Base-by-base conservation (phyloP, 1,284 basidiomycete genomes). In the Irpex sp. region DNA sequence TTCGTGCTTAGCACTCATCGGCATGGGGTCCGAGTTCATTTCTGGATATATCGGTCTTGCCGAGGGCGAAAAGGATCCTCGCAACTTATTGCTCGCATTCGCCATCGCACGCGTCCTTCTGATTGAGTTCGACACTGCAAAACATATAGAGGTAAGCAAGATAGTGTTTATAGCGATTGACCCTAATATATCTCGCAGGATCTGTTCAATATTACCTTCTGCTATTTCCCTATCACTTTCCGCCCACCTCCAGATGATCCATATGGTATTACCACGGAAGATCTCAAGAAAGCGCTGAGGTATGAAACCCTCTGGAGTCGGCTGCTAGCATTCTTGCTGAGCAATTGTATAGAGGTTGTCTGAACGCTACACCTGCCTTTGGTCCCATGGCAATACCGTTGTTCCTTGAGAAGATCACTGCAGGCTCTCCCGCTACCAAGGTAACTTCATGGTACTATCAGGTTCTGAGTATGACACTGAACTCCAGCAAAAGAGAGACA, bases 161-260 rank as follows among this genome's bases (percentile, higher is more conserved):
- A 36, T 17, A 21, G 9, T 6, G 21, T 2, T 49, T 54, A 11
- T 11, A 38, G 38, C 6, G 34, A 21, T 57, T 31, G 60, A 8
- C 52, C 57, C 56, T 31, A 54, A 57, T 3, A 21, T 40, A 38
- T 36, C 26, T 37, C 36, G 4, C n/a, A 97, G 94, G 86, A 91
- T 63, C 81, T 99, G 64, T 99, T 97, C 78, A 94, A 99, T 72
- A 89, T 98, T 71, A 93, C 91, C 0, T 99, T 96, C 76, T 99
- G 97, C 77, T 99, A 99, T 77, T 99, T 98, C 77, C 97, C 97
- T 0, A 99, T 99, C 68, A 95, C 95, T 0, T 99, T 98, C 80
- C 87, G 92, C 60, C 95, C 96, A 9, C 95, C 96, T 5, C 92
- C 95, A 0, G 92, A 96, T 69, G 96, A 98, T 72, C 94, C 96